Percentiles rank a stretch among this genome's conserved stretches.
These are phyloP conservation scores for Vitis riparia DNA, from an alignment of 164 flowering plant species.

Conservation along the genomic window DNA sequence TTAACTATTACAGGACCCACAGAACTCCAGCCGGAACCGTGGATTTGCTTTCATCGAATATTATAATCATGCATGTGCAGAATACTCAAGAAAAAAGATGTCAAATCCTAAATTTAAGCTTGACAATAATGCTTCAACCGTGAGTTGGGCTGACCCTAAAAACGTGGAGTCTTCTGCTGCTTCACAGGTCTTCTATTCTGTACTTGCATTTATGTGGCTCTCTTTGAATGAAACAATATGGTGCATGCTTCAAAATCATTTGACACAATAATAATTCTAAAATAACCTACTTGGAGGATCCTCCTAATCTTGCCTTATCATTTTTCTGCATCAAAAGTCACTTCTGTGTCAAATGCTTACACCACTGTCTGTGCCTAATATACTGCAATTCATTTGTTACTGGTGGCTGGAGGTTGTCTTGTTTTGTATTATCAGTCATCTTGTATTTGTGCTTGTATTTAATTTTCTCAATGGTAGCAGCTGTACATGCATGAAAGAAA, in stretches of 20 bases:
- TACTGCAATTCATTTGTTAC: too few species aligned
- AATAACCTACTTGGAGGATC: neutral
- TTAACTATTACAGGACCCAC: constrained; percentile 57
- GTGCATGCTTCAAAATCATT: too few species aligned
- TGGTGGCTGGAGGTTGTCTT: too few species aligned
- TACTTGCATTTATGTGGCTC: neutral
- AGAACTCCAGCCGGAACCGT: constrained; percentile 74
- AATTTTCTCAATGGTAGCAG: neutral
- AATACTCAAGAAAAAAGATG: constrained; percentile 84
- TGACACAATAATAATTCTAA: too few species aligned
- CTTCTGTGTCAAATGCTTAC: too few species aligned
- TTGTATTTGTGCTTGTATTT: too few species aligned
- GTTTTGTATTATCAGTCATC: too few species aligned
- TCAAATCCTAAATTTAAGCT: constrained; percentile 75
- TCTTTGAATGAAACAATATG: neutral
- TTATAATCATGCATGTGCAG: constrained; percentile 94
- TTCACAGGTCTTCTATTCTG: constrained; percentile 58
- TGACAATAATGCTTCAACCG: constrained; percentile 75
- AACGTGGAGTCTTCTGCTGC: constrained; percentile 65
- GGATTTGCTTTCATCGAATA: constrained; percentile 95
- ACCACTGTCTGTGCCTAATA: too few species aligned
- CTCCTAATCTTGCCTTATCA: neutral
- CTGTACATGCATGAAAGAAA: too few species aligned
- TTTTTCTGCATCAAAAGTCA: too few species aligned
- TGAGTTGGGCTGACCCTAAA: constrained; percentile 93